Conservation (phyloP, 1,139 yeast genomes). For the Lodderomyces theae region DNA sequence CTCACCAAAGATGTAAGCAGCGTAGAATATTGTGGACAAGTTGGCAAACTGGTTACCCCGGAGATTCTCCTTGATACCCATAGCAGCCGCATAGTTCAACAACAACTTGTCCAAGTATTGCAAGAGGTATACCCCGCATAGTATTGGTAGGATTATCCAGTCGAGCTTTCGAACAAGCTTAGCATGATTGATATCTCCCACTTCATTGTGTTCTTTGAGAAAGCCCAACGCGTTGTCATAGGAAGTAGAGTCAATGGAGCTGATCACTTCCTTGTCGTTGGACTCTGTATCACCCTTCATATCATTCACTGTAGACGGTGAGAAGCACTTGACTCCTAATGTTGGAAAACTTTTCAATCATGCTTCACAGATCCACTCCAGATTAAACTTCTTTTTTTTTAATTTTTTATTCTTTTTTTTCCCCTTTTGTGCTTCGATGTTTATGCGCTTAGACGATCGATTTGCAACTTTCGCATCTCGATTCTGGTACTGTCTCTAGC, state of each 20-base stretch:
- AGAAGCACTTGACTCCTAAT: background rate
- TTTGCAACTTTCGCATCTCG: no score
- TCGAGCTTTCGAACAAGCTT: conserved; percentile 27
- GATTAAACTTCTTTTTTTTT: background rate
- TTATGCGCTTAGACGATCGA: no score
- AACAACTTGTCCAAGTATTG: conserved; percentile 46
- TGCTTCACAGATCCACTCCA: background rate
- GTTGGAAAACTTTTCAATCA: background rate
- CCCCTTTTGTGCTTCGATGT: no score
- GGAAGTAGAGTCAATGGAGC: background rate
- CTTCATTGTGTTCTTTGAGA: conserved; percentile 10
- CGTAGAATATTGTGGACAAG: conserved; percentile 42
- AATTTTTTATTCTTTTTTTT: background rate
- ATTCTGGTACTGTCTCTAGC: no score
- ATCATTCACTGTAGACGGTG: background rate
- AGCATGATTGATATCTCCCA: conserved; percentile 6
- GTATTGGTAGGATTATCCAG: conserved; percentile 27
- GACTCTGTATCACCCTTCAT: background rate
- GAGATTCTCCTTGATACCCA: conserved; percentile 42
- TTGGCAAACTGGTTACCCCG: conserved; percentile 40
- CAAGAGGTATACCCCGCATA: conserved; percentile 40
- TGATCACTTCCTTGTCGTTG: background rate
- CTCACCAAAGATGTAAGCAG: conserved; percentile 47
- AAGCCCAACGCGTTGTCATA: conserved; percentile 15
- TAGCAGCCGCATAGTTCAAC: conserved; percentile 48